A percentile compares a stretch with the other conserved stretches of the same genome.
phyloP scores from a whole-genome alignment of 140 eudicot species.

The Anethum foeniculum region DNA sequence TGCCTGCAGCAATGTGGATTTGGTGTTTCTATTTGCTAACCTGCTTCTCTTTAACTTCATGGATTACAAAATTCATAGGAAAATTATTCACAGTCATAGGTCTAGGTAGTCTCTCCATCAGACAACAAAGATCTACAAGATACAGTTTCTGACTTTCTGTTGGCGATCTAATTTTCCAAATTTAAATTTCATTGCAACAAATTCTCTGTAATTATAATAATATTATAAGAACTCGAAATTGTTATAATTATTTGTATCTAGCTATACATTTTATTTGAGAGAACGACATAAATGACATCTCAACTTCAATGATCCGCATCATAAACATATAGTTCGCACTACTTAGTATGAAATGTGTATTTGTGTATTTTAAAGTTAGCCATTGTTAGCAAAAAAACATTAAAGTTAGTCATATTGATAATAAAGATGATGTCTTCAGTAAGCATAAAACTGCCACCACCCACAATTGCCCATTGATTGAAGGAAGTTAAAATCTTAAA shows the following conservation, averaged over 20 bases:
- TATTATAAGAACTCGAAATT: background rate
- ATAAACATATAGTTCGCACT: background rate
- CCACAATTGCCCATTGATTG: background rate
- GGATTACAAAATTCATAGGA: background rate
- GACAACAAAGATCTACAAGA: background rate
- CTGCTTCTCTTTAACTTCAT: background rate
- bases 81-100: background rate
- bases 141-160: background rate
- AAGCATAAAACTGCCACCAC: background rate
- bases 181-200: background rate
- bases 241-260: background rate
- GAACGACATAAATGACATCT: background rate
- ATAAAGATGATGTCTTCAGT: background rate
- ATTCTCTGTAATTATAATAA: background rate
- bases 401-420: background rate
- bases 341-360: background rate
- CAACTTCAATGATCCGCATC: background rate
- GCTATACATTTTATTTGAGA: background rate
- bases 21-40: background rate
- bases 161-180: background rate
- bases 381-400: no score
- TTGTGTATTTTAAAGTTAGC: background rate
- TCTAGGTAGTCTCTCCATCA: background rate
- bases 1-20: background rate
- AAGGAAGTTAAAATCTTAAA: no score